Evolutionary conservation across 768 basidiomycete genomes (phyloP).

Genomic region (Russula griseocarnosa): DNA sequence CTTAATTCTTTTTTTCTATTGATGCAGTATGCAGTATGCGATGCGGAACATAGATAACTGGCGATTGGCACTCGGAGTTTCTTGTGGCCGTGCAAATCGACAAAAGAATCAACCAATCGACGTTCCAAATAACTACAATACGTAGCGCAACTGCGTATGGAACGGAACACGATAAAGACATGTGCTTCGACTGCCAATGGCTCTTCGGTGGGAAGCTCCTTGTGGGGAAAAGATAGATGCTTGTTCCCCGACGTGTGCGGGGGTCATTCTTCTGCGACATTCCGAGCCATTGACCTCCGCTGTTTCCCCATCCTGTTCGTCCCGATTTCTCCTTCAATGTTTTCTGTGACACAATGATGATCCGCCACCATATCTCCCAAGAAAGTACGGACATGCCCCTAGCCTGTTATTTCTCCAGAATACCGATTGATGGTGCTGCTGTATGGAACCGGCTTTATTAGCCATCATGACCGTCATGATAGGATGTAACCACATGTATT

Average conservation of each 20-base stretch:
- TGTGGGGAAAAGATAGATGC: neutral
- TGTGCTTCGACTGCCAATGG: neutral
- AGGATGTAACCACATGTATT: neutral
- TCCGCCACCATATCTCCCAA: neutral
- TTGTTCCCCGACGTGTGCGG: neutral
- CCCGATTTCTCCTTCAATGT: neutral
- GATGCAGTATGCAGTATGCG: neutral
- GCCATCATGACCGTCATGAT: neutral
- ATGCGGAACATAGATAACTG: neutral
- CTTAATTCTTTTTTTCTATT: neutral
- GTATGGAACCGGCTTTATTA: neutral
- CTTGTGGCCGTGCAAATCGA: neutral
- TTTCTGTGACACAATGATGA: neutral
- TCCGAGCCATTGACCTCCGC: neutral
- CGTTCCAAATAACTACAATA: neutral
- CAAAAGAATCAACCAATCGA: neutral
- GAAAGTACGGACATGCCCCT: neutral
- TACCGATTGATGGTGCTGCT: neutral
- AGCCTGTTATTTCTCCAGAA: neutral
- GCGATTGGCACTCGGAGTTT: neutral
- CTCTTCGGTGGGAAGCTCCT: neutral
- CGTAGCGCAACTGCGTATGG: too few species aligned
- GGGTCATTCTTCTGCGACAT: too few species aligned
- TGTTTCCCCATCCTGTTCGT: neutral
- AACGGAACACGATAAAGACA: neutral